phyloP scores from a whole-genome alignment of 2,329 filamentous ascomycete species.

The Achaetomium macrosporum region DNA sequence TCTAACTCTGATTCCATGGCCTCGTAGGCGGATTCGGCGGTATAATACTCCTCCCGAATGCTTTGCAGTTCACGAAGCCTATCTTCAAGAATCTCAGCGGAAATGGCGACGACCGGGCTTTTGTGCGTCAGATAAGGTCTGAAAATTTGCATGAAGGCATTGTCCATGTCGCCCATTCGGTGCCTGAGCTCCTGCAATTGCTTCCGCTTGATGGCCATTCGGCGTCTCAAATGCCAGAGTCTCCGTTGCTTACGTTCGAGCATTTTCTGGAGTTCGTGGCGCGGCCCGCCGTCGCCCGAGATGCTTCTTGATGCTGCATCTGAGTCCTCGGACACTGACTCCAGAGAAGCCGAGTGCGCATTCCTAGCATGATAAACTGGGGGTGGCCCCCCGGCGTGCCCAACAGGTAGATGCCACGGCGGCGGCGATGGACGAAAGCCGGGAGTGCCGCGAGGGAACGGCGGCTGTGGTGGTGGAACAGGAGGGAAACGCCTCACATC shows the following conservation, averaged over 20 bases:
- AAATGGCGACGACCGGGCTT: constrained; percentile 19
- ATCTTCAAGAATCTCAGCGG: constrained; percentile 26
- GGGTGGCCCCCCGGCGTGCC: neutral
- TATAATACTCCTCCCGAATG: constrained; percentile 35
- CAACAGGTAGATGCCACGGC: constrained; percentile 3
- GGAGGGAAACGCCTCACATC: neutral
- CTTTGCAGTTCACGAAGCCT: constrained; percentile 33
- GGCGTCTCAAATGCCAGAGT: constrained; percentile 9
- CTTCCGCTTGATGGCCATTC: constrained; percentile 32
- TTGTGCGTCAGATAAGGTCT: constrained; percentile 32
- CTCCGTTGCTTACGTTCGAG: constrained; percentile 11
- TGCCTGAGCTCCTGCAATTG: constrained; percentile 30
- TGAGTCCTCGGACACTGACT: constrained; percentile 10
- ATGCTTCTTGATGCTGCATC: constrained; percentile 9
- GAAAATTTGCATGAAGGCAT: constrained; percentile 36
- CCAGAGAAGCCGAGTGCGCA: neutral
- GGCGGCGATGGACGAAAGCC: constrained; percentile 4
- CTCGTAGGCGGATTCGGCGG: constrained; percentile 34
- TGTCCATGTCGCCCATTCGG: constrained; percentile 34
- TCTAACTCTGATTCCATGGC: constrained; percentile 20
- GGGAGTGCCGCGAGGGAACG: neutral
- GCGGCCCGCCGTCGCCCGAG: neutral
- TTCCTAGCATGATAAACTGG: neutral
- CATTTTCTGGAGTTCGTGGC: constrained; percentile 6
- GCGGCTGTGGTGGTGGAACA: constrained; percentile 2